phyloP scores from a whole-genome alignment of 352 stramenopile species.

The Phytopythium chamaehyphon region DNA sequence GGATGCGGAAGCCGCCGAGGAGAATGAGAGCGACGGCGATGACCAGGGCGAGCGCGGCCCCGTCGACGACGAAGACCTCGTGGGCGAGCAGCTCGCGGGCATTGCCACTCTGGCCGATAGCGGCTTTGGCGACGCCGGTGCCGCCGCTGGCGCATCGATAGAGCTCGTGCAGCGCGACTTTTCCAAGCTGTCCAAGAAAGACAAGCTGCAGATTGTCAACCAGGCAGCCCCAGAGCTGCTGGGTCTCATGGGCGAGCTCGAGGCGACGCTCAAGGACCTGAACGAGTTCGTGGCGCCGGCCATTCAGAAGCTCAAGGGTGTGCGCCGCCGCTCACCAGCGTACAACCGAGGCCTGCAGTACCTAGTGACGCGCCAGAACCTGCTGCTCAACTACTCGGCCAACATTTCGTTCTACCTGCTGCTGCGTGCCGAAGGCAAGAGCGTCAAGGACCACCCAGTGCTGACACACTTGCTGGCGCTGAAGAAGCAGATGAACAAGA shows the following conservation, averaged over 20 bases:
- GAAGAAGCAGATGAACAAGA: conserved; percentile 73
- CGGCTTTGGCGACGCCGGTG: conserved; percentile 28
- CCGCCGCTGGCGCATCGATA: conserved; percentile 30
- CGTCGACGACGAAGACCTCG: conserved; percentile 65
- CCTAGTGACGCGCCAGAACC: conserved; percentile 73
- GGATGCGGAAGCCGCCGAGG: conserved; percentile 30
- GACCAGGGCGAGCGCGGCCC: conserved; percentile 14
- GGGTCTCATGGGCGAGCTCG: conserved; percentile 61
- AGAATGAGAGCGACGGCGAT: conserved; percentile 38
- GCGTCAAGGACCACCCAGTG: conserved; percentile 71
- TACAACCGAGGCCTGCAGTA: conserved; percentile 71
- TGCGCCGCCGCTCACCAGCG: conserved; percentile 46
- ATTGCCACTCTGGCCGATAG: conserved; percentile 65
- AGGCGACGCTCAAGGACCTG: conserved; percentile 60
- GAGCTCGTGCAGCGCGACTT: conserved; percentile 80
- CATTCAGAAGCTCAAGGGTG: conserved; percentile 67
- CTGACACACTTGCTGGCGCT: conserved; percentile 68
- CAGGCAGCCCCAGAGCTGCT: conserved; percentile 75
- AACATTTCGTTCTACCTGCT: conserved; percentile 89
- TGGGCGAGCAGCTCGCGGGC: conserved; percentile 69
- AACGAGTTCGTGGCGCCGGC: conserved; percentile 61
- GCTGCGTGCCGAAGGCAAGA: conserved; percentile 75
- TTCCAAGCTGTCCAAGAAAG: conserved; percentile 83
- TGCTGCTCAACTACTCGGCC: conserved; percentile 80
- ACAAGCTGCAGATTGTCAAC: conserved; percentile 85